Evolutionary conservation across 306 rosid genomes (phyloP), one percentile per base, ranked within the genome.

Genomic region (Acacia crassicarpa): DNA sequence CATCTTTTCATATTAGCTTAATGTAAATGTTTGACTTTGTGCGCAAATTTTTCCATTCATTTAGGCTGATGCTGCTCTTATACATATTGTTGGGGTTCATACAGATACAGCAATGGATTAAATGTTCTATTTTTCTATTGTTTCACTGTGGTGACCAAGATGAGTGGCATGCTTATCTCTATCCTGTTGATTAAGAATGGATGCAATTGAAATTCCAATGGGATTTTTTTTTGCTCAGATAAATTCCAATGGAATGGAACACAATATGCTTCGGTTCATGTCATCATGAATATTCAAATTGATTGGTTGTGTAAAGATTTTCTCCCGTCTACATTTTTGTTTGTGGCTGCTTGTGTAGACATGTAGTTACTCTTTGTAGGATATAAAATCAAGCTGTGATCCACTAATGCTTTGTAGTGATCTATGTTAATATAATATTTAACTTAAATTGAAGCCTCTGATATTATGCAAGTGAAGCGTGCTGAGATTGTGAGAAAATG

Each of bases 331-430:
- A 11, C 35, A 6, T 12, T 62, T 61, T 30, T 11, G 67, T 27
- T 62, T 27, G 67, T 25, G 19, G 38, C 25, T 46, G 49, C 43
- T 70, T 19, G 33, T 70, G 68, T 25, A 62, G 40, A 20, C 17
- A 61, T 32, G 16, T 45, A 23, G 9, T 70, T 38, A 19, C 43
- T 7, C 63, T 58, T 71, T 22, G 2, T 45, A 45, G 40, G 67
- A 82, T 35, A 43, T 61, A 59, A 48, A 71, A 25, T 61, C 73
- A 69, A 33, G 68, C 27, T 70, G 83, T 59, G 25, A 25, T 77
- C 51, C 74, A 61, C 33, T 67, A 68, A 75, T 38, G 74, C 49
- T 23, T 80, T 63, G 2, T 22, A 41, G 75, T 11, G 30, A 27
- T 49, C 74, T 67, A 22, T 59, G 16, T 17, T 66, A n/a, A n/a